Evolutionary conservation across 2,329 filamentous ascomycete genomes (phyloP), one percentile per base, ranked within the genome.

Genomic region (Colletotrichum tamarilloi): DNA sequence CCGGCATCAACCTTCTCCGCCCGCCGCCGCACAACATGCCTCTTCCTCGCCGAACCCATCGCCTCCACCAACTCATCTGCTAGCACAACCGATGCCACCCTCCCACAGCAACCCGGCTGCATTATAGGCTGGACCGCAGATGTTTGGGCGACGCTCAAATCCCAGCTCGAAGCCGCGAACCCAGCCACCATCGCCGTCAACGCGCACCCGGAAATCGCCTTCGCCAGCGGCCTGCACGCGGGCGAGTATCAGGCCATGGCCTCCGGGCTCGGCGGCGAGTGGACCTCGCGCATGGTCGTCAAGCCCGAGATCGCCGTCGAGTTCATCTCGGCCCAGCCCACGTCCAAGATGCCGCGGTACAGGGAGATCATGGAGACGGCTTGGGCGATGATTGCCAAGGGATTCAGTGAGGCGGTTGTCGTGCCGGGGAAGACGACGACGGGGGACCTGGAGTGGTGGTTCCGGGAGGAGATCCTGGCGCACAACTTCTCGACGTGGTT

Each of bases 401-500:
- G 79, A 0, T 87, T 87, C 69, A 87, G 85, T 73, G 82, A 81
- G 76, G 76, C 75, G 63, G 81, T 85, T 5, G 83, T 88, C 62
- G 76, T 75, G 22, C 85, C 87, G 0, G 85, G 84, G 0, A 72
- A 75, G 59, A 86, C 85, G 24, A 87, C 83, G 3, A 84, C 85
- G 8, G 66, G 79, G 79, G 86, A 87, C 68, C 80, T 88, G 3
- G 85, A 86, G 75, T 88, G 86, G 86, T 87, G 85, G 85, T 81
- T 88, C 78, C 81, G 86, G n/a, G 85, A 87, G 52, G 83, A 82
- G 75, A 82, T 87, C 26, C 84, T 86, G 77, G 80, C 81, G 35
- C 79, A 86, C 67, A 87, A 88, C 77, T 87, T 87, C 78, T 86
- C 84, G 6, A 88, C 86, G 5, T 88, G 87, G 87, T 88, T 88